Evolutionary conservation across 352 stramenopile genomes (phyloP), one percentile per base, ranked within the genome.

Genomic region (Nothophytophthora sp.): DNA sequence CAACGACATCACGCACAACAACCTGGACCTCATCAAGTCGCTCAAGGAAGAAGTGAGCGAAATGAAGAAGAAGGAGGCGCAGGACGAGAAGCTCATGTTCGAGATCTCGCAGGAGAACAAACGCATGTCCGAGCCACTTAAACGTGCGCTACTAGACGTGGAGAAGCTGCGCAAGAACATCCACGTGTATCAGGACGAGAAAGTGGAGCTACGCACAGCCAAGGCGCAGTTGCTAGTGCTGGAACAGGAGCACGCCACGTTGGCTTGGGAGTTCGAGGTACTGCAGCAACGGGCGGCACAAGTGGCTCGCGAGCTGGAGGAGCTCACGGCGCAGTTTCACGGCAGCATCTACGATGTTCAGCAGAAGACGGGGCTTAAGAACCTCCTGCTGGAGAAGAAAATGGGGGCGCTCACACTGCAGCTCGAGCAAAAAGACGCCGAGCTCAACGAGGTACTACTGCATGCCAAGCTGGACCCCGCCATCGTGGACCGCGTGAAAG

Each of bases 1-100:
- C 86, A 98, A 96, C 65, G 92, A 98, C 55, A 98, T 98, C 54
- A 98, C 92, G 32, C 94, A 98, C 68, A 98, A 97, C 63, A 98
- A 98, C 64, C 61, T 98, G n/a, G 94, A 98, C 51, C 65, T 98
- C 20, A 98, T 98, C 79, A 97, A 98, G 60, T 89, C 67, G 5
- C 67, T 99, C 7, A 98, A 98, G 55, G 96, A 98, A 67, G 93
- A 98, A 56, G 89, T 98, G 22, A 69, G 69, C 15, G 86, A 98
- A 47, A 96, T 98, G 81, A 92, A 95, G 65, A 97, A 97, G 55
- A 94, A 97, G 58, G 91, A 99, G 69, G 88, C 87, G 18, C 76
- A 90, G 55, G 95, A 98, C 61, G 88, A 98, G 57, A 96, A 96
- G 54, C 73, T 90, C 43, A 95, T 99, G 78, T 93, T 96, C 45